Percentiles rank a stretch among this genome's conserved stretches.
Conservation (phyloP, 2,329 filamentous ascomycete genomes). For the Raffaelea arxii region DNA sequence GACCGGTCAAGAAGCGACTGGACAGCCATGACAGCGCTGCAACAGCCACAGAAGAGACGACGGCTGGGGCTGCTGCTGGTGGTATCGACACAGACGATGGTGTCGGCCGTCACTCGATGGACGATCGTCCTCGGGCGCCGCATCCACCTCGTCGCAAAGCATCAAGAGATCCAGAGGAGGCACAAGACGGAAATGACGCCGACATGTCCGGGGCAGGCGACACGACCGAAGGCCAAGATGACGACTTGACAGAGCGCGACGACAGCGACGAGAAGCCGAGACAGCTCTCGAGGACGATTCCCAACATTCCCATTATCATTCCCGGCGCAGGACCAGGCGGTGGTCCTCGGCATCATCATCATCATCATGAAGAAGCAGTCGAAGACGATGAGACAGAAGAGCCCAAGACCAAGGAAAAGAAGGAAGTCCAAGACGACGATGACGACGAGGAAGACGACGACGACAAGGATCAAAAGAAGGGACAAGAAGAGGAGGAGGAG, state of each 20-base stretch:
- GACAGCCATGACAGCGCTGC: constrained; percentile 32
- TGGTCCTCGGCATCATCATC: neutral
- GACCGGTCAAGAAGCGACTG: constrained; percentile 57
- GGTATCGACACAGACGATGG: constrained; percentile 17
- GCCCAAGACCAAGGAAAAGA: neutral
- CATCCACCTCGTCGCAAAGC: constrained; percentile 42
- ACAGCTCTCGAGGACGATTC: constrained; percentile 12
- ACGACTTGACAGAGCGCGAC: constrained; percentile 59
- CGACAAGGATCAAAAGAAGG: constrained; percentile 45
- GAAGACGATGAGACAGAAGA: constrained; percentile 1
- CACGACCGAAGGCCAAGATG: constrained; percentile 49
- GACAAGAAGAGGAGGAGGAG: constrained; percentile 55
- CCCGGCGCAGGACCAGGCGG: constrained; percentile 1
- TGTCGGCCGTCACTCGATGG: constrained; percentile 38
- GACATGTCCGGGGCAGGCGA: constrained; percentile 57
- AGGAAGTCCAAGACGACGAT: neutral
- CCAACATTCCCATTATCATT: constrained; percentile 5
- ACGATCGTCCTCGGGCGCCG: constrained; percentile 31
- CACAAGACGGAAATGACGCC: constrained; percentile 53
- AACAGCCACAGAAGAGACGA: neutral
- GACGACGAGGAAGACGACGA: constrained; percentile 28
- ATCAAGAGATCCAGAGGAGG: constrained; percentile 34
- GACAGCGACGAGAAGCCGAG: constrained; percentile 57
- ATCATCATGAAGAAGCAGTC: neutral
- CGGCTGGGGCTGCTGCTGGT: neutral